Percentiles rank a stretch among this genome's conserved stretches.
phyloP scores from a whole-genome alignment of 108 stramenopile species.

The Nitzschia palea region DNA sequence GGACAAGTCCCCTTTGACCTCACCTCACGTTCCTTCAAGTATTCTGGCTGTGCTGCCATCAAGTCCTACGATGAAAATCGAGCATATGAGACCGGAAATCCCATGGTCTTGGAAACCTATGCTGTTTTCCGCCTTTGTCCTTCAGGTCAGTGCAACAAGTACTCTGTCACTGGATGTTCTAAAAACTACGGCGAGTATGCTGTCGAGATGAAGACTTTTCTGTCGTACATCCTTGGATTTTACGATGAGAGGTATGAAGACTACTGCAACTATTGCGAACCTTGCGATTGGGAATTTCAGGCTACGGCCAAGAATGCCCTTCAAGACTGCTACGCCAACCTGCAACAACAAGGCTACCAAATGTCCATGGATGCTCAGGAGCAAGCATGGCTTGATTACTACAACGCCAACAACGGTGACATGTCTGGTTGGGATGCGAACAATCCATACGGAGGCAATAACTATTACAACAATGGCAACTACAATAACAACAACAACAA shows the following conservation, averaged over 20 bases:
- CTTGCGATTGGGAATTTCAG: slow-evolving; percentile 39
- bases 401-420: slow-evolving; percentile 23
- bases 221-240: slow-evolving; percentile 53
- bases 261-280: slow-evolving; percentile 74
- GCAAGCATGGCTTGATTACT: slow-evolving; percentile 21
- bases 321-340: background rate
- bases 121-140: slow-evolving; percentile 86
- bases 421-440: slow-evolving; percentile 9
- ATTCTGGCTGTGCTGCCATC: slow-evolving; percentile 78
- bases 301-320: slow-evolving; percentile 2
- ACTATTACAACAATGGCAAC: slow-evolving; percentile 14
- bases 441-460: background rate
- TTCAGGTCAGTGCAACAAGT: slow-evolving; percentile 53
- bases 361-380: background rate
- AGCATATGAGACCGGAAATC: slow-evolving; percentile 24
- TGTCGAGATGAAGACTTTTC: slow-evolving; percentile 70
- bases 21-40: slow-evolving; percentile 72
- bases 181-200: slow-evolving; percentile 87
- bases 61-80: slow-evolving; percentile 54
- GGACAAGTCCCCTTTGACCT: slow-evolving; percentile 57
- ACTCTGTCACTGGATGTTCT: slow-evolving; percentile 56
- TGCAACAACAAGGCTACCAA: slow-evolving; percentile 2
- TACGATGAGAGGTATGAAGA: slow-evolving; percentile 52
- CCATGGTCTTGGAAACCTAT: slow-evolving; percentile 60
- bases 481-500: slow-evolving; percentile 14